A percentile compares a stretch with the other conserved stretches of the same genome.
Evolutionary conservation across 805 yeast genomes (phyloP).

Genomic region (Ogataea ramenticola): DNA sequence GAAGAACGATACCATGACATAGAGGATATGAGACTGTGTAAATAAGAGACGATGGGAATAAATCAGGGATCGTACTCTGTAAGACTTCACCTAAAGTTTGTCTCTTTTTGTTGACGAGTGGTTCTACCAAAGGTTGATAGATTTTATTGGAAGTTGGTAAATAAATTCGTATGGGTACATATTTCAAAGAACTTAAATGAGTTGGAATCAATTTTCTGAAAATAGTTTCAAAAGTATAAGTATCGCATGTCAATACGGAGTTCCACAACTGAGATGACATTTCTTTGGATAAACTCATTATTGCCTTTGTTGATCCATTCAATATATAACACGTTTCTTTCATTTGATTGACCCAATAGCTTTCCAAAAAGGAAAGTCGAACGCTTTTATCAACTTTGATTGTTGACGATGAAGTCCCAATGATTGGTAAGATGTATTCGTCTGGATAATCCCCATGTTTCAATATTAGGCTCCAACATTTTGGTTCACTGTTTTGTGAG

Average conservation of each 20-base stretch:
- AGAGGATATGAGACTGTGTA: constrained; percentile 35
- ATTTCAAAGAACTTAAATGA: constrained; percentile 17
- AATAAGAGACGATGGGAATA: constrained; percentile 33
- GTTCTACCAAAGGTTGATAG: constrained; percentile 25
- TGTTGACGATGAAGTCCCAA: constrained; percentile 6
- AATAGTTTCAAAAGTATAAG: constrained; percentile 14
- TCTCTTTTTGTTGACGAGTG: constrained; percentile 3
- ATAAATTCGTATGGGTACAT: constrained; percentile 44
- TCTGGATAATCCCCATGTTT: constrained; percentile 33
- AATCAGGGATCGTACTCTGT: constrained; percentile 34
- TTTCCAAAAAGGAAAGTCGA: constrained; percentile 26
- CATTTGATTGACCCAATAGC: constrained; percentile 66
- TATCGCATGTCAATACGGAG: constrained; percentile 23
- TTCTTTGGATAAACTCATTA: constrained; percentile 68
- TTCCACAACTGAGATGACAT: constrained; percentile 56
- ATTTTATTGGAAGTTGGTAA: constrained; percentile 29
- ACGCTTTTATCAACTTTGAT: background rate
- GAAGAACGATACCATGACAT: constrained; percentile 49
- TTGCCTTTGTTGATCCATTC: constrained; percentile 68
- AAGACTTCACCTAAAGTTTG: constrained; percentile 33
- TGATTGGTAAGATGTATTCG: constrained; percentile 34
- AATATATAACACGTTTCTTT: constrained; percentile 76
- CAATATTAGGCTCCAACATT: constrained; percentile 39
- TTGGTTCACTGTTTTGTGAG: no score
- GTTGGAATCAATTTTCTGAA: constrained; percentile 21